A percentile compares a stretch with the other conserved stretches of the same genome.
phyloP scores from a whole-genome alignment of 2,329 filamentous ascomycete species.

The Aspergillus sp. region DNA sequence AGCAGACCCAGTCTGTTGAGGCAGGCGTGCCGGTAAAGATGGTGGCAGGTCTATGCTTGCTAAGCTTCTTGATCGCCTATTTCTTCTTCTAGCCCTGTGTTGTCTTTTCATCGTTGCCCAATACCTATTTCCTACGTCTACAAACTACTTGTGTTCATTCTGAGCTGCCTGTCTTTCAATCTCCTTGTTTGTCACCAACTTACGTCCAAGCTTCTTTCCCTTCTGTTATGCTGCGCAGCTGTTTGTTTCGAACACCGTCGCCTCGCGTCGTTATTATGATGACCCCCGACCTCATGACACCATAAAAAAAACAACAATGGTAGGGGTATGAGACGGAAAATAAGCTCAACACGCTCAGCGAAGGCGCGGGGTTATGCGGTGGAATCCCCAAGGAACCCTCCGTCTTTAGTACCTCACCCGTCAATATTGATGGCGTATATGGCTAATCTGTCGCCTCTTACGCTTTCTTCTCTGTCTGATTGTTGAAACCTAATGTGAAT shows the following conservation, averaged over 20 bases:
- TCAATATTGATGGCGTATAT: neutral
- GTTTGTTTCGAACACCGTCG: slow-evolving; percentile 3
- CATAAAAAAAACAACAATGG: slow-evolving; percentile 19
- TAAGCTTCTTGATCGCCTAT: slow-evolving; percentile 93
- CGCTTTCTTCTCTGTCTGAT: slow-evolving; percentile 10
- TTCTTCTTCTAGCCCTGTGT: slow-evolving; percentile 75
- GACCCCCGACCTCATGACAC: slow-evolving; percentile 19
- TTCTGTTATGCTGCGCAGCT: slow-evolving; percentile 9
- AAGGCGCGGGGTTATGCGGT: neutral
- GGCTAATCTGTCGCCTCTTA: neutral
- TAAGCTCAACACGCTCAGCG: neutral
- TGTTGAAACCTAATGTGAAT: slow-evolving; percentile 1
- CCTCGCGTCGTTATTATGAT: slow-evolving; percentile 10
- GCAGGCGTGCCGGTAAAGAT: slow-evolving; percentile 81
- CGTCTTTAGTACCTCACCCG: neutral
- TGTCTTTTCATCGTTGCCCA: slow-evolving; percentile 20
- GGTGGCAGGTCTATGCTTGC: slow-evolving; percentile 77
- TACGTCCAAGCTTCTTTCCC: slow-evolving; percentile 8
- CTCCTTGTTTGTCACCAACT: slow-evolving; percentile 25
- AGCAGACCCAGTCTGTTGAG: slow-evolving; percentile 58
- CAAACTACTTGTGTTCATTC: slow-evolving; percentile 24
- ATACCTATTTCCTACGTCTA: slow-evolving; percentile 25
- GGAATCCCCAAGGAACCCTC: neutral
- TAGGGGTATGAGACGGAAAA: slow-evolving; percentile 6
- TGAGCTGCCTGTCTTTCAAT: slow-evolving; percentile 25